Evolutionary conservation across 257 asterid genomes (phyloP).

Genomic region (Fraxinus pennsylvanica): DNA sequence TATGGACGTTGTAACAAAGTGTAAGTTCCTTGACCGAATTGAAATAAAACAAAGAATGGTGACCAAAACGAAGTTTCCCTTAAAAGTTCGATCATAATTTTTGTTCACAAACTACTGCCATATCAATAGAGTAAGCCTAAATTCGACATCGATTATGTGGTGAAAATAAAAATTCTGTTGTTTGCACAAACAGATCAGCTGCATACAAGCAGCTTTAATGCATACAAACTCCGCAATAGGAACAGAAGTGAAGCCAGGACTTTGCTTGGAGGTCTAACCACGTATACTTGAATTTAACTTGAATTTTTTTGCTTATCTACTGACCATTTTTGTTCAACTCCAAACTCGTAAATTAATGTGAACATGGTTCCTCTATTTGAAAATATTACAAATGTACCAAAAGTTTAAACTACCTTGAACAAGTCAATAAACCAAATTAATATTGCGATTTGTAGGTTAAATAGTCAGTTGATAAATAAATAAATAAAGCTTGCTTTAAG

Average conservation of each 20-base stretch:
- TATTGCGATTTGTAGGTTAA: not conserved
- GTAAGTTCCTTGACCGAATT: not conserved
- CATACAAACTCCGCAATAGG: not conserved
- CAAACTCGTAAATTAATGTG: not conserved
- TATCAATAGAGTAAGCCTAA: not conserved
- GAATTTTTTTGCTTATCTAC: not conserved
- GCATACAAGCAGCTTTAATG: not conserved
- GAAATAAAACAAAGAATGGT: not conserved
- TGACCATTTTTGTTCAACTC: not conserved
- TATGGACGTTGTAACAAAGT: not conserved
- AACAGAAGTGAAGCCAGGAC: not conserved
- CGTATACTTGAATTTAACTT: not conserved
- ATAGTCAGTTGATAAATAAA: not conserved
- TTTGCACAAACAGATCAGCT: not conserved
- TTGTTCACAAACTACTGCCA: not conserved
- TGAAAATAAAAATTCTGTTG: not conserved
- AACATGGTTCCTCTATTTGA: constrained; percentile 1
- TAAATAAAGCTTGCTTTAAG: not conserved
- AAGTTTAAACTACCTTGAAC: constrained; percentile 5
- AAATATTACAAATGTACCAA: not conserved
- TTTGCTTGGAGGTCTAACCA: not conserved
- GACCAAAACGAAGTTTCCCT: not conserved
- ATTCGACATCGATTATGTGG: not conserved
- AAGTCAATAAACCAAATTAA: not conserved
- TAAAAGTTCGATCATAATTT: not conserved